Evolutionary conservation across 208 protist species (phyloP).

Genomic region (Leishmania braziliensis): DNA sequence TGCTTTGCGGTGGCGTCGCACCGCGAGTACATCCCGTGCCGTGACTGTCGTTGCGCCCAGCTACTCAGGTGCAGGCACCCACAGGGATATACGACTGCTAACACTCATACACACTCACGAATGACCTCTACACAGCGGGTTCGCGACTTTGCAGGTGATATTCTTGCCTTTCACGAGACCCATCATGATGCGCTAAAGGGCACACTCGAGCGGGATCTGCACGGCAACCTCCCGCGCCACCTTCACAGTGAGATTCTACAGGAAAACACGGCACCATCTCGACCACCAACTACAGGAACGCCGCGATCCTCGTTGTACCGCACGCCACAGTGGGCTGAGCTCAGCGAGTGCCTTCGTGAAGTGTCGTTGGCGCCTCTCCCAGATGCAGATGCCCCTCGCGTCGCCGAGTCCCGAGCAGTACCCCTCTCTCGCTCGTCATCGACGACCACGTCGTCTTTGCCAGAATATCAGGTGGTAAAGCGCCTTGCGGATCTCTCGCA

Average conservation of each 20-base stretch:
- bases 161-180: constrained; percentile 46
- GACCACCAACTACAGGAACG: not conserved
- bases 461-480: constrained; percentile 3
- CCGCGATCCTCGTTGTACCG: constrained; percentile 1
- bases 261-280: not conserved
- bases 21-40: not conserved
- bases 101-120: not conserved
- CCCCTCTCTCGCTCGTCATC: not conserved
- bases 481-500: constrained; percentile 28
- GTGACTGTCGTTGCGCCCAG: not conserved
- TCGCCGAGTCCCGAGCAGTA: not conserved
- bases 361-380: not conserved
- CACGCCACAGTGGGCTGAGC: constrained; percentile 31
- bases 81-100: not conserved
- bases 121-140: not conserved
- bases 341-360: constrained; percentile 29
- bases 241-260: not conserved
- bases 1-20: not conserved
- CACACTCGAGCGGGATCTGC: constrained; percentile 26
- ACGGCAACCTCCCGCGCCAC: constrained; percentile 21
- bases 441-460: not conserved
- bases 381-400: not conserved
- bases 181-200: constrained; percentile 48
- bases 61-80: not conserved
- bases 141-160: constrained; percentile 12